Percentiles rank a stretch among this genome's conserved stretches.
These are phyloP conservation scores for Tricholoma saponaceum DNA, from an alignment of 768 basidiomycete species.

Conservation along the genomic window DNA sequence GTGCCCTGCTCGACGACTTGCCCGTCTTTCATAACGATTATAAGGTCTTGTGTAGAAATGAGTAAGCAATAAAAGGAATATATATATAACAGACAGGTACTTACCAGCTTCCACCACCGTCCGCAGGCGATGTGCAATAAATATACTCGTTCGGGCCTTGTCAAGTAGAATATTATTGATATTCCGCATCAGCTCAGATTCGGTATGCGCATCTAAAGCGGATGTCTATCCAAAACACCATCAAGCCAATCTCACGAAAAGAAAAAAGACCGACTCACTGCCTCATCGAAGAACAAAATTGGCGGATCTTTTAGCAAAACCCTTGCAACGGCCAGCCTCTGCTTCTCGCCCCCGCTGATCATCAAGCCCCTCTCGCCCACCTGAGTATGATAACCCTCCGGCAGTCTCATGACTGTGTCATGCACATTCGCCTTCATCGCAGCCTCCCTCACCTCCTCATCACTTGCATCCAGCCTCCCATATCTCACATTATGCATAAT, in stretches of 20 bases:
- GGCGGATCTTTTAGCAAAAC: slow-evolving; percentile 92
- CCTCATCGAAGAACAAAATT: slow-evolving; percentile 98
- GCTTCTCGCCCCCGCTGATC: slow-evolving; percentile 99
- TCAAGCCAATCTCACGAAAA: neutral
- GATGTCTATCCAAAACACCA: slow-evolving; percentile 63
- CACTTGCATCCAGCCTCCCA: slow-evolving; percentile 80
- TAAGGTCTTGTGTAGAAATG: slow-evolving; percentile 60
- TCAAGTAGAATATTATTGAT: slow-evolving; percentile 77
- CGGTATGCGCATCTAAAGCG: slow-evolving; percentile 92
- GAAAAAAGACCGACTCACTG: slow-evolving; percentile 54
- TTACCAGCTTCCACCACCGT: slow-evolving; percentile 88
- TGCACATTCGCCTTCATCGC: slow-evolving; percentile 87
- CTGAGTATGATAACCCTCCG: slow-evolving; percentile 83
- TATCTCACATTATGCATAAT: slow-evolving; percentile 96
- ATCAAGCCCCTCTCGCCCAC: slow-evolving; percentile 97
- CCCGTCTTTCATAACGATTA: slow-evolving; percentile 93
- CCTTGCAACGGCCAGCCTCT: slow-evolving; percentile 90
- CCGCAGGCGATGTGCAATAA: slow-evolving; percentile 90
- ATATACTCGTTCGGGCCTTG: slow-evolving; percentile 86
- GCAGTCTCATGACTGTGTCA: slow-evolving; percentile 70
- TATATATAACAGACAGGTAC: slow-evolving; percentile 13
- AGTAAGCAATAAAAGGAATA: neutral
- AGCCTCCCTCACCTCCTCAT: slow-evolving; percentile 85
- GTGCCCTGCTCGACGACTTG: slow-evolving; percentile 90
- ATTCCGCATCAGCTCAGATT: slow-evolving; percentile 92